A percentile compares a stretch with the other conserved stretches of the same genome.
Conservation (phyloP, 2,329 filamentous ascomycete genomes). For the Drechslera avenae region DNA sequence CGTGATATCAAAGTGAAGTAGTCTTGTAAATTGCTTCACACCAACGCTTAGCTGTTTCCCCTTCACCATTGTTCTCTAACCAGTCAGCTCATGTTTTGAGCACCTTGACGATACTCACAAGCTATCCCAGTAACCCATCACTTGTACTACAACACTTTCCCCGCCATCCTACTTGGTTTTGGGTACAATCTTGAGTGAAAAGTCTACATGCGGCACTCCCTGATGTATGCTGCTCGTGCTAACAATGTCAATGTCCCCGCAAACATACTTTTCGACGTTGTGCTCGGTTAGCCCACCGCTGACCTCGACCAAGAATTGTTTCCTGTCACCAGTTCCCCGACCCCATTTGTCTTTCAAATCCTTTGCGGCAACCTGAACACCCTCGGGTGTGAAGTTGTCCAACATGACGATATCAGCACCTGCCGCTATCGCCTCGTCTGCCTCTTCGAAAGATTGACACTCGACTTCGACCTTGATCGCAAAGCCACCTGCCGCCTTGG, state of each 20-base stretch:
- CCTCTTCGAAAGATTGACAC: slow-evolving; percentile 84
- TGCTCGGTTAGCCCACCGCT: slow-evolving; percentile 85
- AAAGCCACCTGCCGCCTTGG: slow-evolving; percentile 84
- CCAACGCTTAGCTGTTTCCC: no score
- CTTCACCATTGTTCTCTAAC: not conserved
- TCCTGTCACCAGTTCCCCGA: slow-evolving; percentile 61
- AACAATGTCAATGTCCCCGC: slow-evolving; percentile 86
- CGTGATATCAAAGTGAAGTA: no score
- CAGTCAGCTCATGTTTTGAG: not conserved
- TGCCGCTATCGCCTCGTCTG: slow-evolving; percentile 86
- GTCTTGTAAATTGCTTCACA: no score
- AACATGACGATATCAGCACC: slow-evolving; percentile 97
- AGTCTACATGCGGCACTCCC: slow-evolving; percentile 90
- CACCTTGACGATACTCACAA: not conserved
- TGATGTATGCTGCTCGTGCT: slow-evolving; percentile 98
- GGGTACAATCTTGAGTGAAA: slow-evolving; percentile 84
- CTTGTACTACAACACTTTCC: slow-evolving; percentile 18
- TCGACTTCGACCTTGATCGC: slow-evolving; percentile 95
- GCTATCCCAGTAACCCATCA: not conserved
- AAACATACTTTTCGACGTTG: slow-evolving; percentile 83
- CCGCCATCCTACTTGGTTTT: slow-evolving; percentile 41
- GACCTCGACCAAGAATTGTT: slow-evolving; percentile 81
- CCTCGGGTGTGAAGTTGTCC: slow-evolving; percentile 88
- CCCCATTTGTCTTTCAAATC: slow-evolving; percentile 81
- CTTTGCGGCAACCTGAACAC: slow-evolving; percentile 73